Conservation (phyloP, 169 alveolate species). For the Eimeria praecox region DNA sequence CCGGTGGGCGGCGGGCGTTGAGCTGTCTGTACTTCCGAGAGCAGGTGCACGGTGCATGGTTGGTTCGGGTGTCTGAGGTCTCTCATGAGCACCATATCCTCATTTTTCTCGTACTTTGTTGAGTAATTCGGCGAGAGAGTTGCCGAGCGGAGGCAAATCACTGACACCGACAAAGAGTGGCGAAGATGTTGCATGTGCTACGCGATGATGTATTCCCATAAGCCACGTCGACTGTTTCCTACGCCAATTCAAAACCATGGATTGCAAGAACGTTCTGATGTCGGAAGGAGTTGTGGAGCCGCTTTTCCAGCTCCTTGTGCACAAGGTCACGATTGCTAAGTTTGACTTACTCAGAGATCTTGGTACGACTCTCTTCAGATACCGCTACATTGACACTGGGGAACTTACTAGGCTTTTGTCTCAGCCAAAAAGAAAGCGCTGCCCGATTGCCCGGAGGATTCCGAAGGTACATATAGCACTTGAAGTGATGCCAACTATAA, state of each 20-base stretch:
- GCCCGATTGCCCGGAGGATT: conserved; percentile 81
- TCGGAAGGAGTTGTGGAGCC: conserved; percentile 82
- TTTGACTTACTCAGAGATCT: conserved; percentile 80
- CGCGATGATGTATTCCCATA: conserved; percentile 38
- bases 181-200: conserved; percentile 8
- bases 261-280: conserved; percentile 60
- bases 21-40: conserved; percentile 40
- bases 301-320: conserved; percentile 81
- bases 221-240: conserved; percentile 17
- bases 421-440: conserved; percentile 78
- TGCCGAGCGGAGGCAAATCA: background rate
- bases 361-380: conserved; percentile 21
- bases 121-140: background rate
- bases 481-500: background rate
- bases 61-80: conserved; percentile 34
- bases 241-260: conserved; percentile 43
- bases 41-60: background rate
- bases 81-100: background rate
- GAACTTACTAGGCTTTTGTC: background rate
- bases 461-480: conserved; percentile 59
- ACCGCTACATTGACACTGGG: background rate
- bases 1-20: background rate
- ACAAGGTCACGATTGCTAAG: conserved; percentile 81
- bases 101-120: conserved; percentile 27
- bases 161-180: background rate